phyloP scores from a whole-genome alignment of 768 basidiomycete genomes.

The Mycena capillaripes region DNA sequence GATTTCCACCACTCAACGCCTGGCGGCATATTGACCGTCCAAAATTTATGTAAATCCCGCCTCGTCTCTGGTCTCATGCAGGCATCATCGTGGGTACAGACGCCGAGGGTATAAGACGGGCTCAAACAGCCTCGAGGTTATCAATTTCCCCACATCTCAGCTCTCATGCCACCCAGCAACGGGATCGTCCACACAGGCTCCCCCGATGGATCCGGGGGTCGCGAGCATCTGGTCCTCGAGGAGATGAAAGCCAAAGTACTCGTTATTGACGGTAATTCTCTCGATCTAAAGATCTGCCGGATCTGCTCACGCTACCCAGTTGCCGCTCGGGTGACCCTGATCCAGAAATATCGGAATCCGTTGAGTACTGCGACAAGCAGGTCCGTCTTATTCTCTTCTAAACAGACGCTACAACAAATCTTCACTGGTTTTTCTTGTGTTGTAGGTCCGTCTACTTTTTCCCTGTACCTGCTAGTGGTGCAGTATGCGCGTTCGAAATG shows the following conservation, averaged over 20 bases:
- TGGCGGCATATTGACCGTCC: too few relatives aligned
- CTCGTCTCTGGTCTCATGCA: neutral
- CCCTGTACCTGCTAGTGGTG: slow-evolving; percentile 68
- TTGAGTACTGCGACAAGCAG: slow-evolving; percentile 53
- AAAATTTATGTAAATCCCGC: slow-evolving; percentile 27
- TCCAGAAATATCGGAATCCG: slow-evolving; percentile 57
- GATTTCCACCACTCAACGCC: too few relatives aligned
- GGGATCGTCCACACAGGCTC: slow-evolving; percentile 51
- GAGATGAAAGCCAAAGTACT: slow-evolving; percentile 55
- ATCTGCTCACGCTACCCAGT: slow-evolving; percentile 45
- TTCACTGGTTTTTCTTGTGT: too few relatives aligned
- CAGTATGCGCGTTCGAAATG: slow-evolving; percentile 69
- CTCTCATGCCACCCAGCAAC: slow-evolving; percentile 31
- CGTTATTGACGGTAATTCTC: slow-evolving; percentile 57
- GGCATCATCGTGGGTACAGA: slow-evolving; percentile 25
- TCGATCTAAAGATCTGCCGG: neutral
- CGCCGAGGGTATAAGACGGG: slow-evolving; percentile 27
- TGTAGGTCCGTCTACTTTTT: slow-evolving; percentile 72
- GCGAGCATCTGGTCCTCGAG: slow-evolving; percentile 56
- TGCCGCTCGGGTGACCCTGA: slow-evolving; percentile 58
- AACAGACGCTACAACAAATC: too few relatives aligned
- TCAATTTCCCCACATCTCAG: slow-evolving; percentile 17
- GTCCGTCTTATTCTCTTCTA: too few relatives aligned
- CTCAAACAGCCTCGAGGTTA: slow-evolving; percentile 10
- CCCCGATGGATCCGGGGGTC: slow-evolving; percentile 32